These are phyloP conservation scores for Hibiscus trionum DNA, from an alignment of 345 rosid species.

Conservation along the genomic window DNA sequence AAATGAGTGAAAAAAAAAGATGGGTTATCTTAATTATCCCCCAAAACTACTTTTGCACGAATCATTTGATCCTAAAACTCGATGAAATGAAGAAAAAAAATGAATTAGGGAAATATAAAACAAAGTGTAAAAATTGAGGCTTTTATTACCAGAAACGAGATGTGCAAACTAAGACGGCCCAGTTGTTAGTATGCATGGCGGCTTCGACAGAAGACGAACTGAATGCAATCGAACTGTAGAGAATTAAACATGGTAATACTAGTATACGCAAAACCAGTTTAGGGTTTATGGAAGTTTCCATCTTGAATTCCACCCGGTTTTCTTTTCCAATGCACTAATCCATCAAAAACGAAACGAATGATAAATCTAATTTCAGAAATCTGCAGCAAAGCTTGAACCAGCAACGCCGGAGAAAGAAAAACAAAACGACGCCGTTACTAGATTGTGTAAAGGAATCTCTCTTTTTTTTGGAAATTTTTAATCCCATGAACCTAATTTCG, in stretches of 20 bases:
- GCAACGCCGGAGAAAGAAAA: not conserved
- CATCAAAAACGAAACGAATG: not conserved
- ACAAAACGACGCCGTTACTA: not conserved
- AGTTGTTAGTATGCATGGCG: conserved; percentile 82
- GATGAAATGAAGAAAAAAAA: not conserved
- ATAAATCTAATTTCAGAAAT: not conserved
- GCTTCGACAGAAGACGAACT: conserved; percentile 50
- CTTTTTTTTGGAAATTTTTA: too few species aligned
- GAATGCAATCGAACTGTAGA: conserved; percentile 24
- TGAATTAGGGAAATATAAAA: not conserved
- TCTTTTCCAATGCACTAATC: not conserved
- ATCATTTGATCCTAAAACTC: conserved; percentile 7
- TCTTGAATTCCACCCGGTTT: conserved; percentile 9
- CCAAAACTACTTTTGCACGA: not conserved
- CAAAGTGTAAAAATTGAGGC: not conserved
- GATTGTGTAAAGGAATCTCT: too few species aligned
- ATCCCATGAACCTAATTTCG: too few species aligned
- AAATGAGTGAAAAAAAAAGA: not conserved
- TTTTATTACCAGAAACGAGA: conserved; percentile 81
- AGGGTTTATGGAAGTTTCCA: conserved; percentile 6
- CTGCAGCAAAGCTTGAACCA: not conserved
- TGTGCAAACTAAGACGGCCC: conserved; percentile 99
- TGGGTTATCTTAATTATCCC: conserved; percentile 3
- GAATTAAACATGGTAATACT: conserved; percentile 19
- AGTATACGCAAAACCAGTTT: not conserved